Base-by-base conservation (phyloP, 2,329 filamentous ascomycete genomes). In the Neofusicoccum umdonicola region DNA sequence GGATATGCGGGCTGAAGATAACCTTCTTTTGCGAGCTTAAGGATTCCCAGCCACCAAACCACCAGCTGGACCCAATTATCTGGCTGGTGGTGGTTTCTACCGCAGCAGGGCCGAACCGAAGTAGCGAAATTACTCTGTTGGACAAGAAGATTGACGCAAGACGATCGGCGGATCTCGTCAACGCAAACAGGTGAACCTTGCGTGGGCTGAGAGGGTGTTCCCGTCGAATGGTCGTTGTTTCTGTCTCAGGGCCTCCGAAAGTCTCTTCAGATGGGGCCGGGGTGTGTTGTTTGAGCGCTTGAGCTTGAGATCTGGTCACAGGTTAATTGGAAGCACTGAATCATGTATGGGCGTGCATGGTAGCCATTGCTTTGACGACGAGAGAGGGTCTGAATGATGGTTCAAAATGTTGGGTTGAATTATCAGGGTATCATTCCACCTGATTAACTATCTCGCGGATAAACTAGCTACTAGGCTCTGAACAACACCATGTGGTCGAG, bases 351-450 rank as follows among this genome's bases (percentile, higher is more conserved):
- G 27, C 27, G 6, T 31, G 27, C 27, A 31, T 31, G 6, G 27
- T 7, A 31, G 45, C 3, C 19, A 27, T 31, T 27, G 19, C 17
- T 8, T 22, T 9, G 41, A 27, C 12, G 35, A 39, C 12, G n/a
- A 35, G 31, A 15, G 19, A 15, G 19, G n/a, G 13, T 34, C 27
- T 3, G 15, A 17, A n/a, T 7, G n/a, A 11, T 31, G 13, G 12
- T 13, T 27, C 27, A 5, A 41, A n/a, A 34, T 15, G 27, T 35
- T 15, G 31, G 22, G 17, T 45, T 58, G 27, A 31, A 58, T 58
- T 58, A 58, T 60, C 41, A 60, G 56, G 56, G 56, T 60, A 60
- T 60, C 56, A 60, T 60, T 60, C 42, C 56, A 37, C 56, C 56
- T 60, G 56, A 60, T 48, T 47, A 47, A 58, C 56, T 60, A 60